Conservation (phyloP, 208 protist species). For the Naegleria lovaniensis region DNA sequence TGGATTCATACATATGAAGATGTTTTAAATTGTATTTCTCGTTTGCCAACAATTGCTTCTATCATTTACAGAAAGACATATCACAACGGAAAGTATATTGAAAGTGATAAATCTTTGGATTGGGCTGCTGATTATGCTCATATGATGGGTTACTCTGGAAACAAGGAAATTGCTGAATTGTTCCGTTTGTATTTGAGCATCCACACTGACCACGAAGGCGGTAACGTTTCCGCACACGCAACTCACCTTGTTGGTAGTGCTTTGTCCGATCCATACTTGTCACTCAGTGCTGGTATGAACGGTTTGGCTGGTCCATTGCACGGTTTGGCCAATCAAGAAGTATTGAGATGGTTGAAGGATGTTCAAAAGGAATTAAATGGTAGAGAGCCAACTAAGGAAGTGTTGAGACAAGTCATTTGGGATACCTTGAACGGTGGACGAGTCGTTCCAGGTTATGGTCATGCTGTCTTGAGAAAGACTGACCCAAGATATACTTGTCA, state of each 20-base stretch:
- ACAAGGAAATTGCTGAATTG: slow-evolving; percentile 83
- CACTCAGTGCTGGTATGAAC: slow-evolving; percentile 82
- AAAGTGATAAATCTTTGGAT: slow-evolving; percentile 67
- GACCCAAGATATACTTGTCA: slow-evolving; percentile 95
- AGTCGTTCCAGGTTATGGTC: slow-evolving; percentile 90
- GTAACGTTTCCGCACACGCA: slow-evolving; percentile 94
- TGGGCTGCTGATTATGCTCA: slow-evolving; percentile 86
- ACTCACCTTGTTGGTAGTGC: slow-evolving; percentile 90
- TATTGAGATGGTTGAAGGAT: slow-evolving; percentile 69
- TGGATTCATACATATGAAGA: slow-evolving; percentile 91
- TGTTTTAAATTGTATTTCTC: slow-evolving; percentile 78
- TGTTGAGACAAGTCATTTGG: slow-evolving; percentile 77
- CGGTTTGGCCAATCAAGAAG: slow-evolving; percentile 95
- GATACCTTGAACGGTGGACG: slow-evolving; percentile 72
- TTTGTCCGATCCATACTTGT: slow-evolving; percentile 94
- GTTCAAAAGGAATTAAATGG: slow-evolving; percentile 57
- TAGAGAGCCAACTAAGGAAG: slow-evolving; percentile 46
- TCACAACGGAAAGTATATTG: slow-evolving; percentile 33
- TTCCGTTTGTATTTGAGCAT: slow-evolving; percentile 95
- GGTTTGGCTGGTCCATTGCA: slow-evolving; percentile 94
- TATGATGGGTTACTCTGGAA: slow-evolving; percentile 81
- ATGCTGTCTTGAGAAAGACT: slow-evolving; percentile 94
- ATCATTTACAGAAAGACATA: slow-evolving; percentile 80
- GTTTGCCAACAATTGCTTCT: slow-evolving; percentile 71
- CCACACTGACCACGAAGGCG: slow-evolving; percentile 89